Percentiles rank a stretch among this genome's conserved stretches.
phyloP scores from a whole-genome alignment of 2,329 filamentous ascomycete genomes.

The Neonectria faginata region DNA sequence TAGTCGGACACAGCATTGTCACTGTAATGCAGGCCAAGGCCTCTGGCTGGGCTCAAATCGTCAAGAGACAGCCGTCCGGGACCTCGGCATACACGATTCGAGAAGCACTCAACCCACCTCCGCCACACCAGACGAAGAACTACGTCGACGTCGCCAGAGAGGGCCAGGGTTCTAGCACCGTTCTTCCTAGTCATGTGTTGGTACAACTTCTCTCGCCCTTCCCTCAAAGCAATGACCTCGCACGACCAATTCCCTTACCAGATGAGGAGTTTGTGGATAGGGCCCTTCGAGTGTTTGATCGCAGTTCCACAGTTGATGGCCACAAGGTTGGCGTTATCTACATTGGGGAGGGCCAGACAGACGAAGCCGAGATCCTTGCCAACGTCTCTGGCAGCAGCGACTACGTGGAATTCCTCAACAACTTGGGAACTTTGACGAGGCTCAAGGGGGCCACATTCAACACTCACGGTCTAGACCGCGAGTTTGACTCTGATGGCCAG shows the following conservation, averaged over 20 bases:
- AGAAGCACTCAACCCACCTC: conserved; percentile 69
- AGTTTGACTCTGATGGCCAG: conserved; percentile 82
- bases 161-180: conserved; percentile 65
- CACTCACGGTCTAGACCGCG: conserved; percentile 87
- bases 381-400: conserved; percentile 89
- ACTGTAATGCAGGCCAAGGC: conserved; percentile 77
- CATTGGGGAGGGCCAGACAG: conserved; percentile 85
- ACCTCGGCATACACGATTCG: conserved; percentile 70
- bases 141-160: conserved; percentile 63
- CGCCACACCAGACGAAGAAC: conserved; percentile 65
- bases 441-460: conserved; percentile 90
- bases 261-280: conserved; percentile 75
- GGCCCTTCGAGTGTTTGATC: conserved; percentile 85
- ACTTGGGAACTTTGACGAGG: conserved; percentile 83
- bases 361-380: conserved; percentile 85
- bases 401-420: conserved; percentile 86
- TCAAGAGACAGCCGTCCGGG: conserved; percentile 77
- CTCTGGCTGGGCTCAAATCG: conserved; percentile 77
- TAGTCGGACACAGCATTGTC: conserved; percentile 79
- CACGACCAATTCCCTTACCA: conserved; percentile 81
- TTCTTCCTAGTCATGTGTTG: conserved; percentile 79
- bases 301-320: conserved; percentile 89
- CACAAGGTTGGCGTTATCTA: conserved; percentile 97
- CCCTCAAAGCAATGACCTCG: conserved; percentile 67
- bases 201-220: conserved; percentile 75